Evolutionary conservation across 2,329 filamentous ascomycete species (phyloP), one percentile per base, ranked within the genome.

Genomic region (Xylaria sp.): DNA sequence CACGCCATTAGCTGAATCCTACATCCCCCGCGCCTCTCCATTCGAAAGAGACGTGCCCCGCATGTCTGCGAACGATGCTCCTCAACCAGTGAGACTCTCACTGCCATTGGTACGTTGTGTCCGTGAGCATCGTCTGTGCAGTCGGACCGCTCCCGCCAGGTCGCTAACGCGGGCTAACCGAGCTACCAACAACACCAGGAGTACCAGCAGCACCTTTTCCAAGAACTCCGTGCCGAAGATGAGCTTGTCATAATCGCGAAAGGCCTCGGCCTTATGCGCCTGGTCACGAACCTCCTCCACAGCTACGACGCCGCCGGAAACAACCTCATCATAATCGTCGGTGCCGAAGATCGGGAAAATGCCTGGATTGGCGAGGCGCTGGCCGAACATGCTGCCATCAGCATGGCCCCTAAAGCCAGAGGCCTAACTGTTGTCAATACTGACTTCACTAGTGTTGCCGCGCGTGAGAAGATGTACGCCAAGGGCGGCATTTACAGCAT

Each of bases 151-250:
- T 14, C 12, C 36, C 8, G 12, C 12, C 36, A 39, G 12, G 17
- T 17, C 39, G n/a, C 42, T 47, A 51, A 19, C 19, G 21, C 21
- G n/a, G n/a, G n/a, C 48, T 51, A n/a, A 51, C 48, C 21, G 8
- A 57, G 27, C 11, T 64, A 24, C 19, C 64, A 21, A 21, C n/a
- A 64, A 21, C 48, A 36, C 4, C 69, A 92, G 89, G 86, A 94
- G 85, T 99, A 97, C 81, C 96, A 99, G 84, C 94, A 98, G 83
- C 91, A 93, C 77, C 89, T 98, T 76, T 98, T 98, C 84, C 93
- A 92, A 79, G 92, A 96, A 82, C 89, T 97, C 73, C 91, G 93
- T 71, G 85, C 89, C 69, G 93, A 98, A 83, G 96, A 99, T 92
- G 92, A 97, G 81, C 90, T 99, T 72, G 92, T 98, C 75, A 86